Percentiles rank a stretch among this genome's conserved stretches.
phyloP scores from a whole-genome alignment of 2,329 filamentous ascomycete species.

The Capronia coronata region DNA sequence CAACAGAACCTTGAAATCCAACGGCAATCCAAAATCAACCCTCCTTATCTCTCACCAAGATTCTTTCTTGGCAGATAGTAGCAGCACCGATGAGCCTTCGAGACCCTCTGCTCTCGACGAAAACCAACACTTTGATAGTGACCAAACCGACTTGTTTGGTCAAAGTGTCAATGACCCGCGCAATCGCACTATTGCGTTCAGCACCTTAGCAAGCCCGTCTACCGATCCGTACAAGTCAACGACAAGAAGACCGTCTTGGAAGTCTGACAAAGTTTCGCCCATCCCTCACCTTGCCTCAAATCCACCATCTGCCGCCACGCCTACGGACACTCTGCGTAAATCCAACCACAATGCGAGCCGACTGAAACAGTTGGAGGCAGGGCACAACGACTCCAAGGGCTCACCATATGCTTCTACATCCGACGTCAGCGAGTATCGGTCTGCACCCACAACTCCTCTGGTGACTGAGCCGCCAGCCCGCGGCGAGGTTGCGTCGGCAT shows the following conservation, averaged over 20 bases:
- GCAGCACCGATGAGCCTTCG: conserved; percentile 26
- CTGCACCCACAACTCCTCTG: conserved; percentile 40
- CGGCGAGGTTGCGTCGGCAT: not conserved
- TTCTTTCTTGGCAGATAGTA: conserved; percentile 34
- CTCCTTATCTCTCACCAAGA: conserved; percentile 25
- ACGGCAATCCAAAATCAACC: conserved; percentile 10
- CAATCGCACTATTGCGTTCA: conserved; percentile 10
- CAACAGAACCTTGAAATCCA: conserved; percentile 17
- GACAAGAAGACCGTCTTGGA: conserved; percentile 18
- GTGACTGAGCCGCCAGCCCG: conserved; percentile 32
- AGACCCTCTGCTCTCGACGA: conserved; percentile 12
- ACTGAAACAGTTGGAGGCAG: conserved; percentile 4
- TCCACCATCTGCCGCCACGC: not conserved
- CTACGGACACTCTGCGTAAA: conserved; percentile 1
- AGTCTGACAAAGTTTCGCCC: conserved; percentile 17
- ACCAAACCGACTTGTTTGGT: conserved; percentile 17
- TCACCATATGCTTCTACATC: conserved; percentile 28
- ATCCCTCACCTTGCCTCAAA: conserved; percentile 3
- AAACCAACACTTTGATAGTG: conserved; percentile 22
- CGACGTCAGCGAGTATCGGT: conserved; percentile 40
- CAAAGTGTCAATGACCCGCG: conserved; percentile 10
- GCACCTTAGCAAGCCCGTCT: conserved; percentile 9
- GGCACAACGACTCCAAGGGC: conserved; percentile 4
- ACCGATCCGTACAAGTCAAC: conserved; percentile 7
- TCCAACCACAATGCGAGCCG: not conserved